phyloP scores from a whole-genome alignment of 2,329 filamentous ascomycete genomes.

The Cordyceps pruinosa region DNA sequence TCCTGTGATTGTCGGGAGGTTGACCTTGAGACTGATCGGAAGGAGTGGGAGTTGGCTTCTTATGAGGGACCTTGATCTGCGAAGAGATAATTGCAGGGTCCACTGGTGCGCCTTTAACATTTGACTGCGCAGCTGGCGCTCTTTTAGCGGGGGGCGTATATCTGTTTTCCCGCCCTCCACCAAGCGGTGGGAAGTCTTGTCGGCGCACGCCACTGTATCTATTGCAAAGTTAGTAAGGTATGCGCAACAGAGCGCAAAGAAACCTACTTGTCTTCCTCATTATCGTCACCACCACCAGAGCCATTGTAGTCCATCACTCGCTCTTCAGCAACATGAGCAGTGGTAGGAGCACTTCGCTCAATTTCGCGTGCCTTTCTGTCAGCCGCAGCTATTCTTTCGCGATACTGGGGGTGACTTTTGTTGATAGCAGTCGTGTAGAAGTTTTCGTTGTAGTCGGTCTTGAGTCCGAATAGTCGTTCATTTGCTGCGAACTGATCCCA shows the following conservation, averaged over 20 bases:
- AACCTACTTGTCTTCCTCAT: constrained; percentile 87
- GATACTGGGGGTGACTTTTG: constrained; percentile 74
- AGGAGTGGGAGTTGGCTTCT: constrained; percentile 26
- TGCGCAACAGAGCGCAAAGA: background rate
- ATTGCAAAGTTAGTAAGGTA: constrained; percentile 15
- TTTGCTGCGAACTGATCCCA: constrained; percentile 98
- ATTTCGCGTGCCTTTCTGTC: constrained; percentile 86
- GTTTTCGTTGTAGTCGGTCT: constrained; percentile 87
- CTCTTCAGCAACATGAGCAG: constrained; percentile 85
- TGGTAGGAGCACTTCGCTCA: constrained; percentile 64
- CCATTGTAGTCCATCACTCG: constrained; percentile 63
- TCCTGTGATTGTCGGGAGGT: constrained; percentile 23
- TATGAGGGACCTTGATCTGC: constrained; percentile 52
- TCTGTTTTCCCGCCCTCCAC: constrained; percentile 50
- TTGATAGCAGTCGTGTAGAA: constrained; percentile 92
- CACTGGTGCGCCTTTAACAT: constrained; percentile 68
- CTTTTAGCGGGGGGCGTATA: constrained; percentile 89
- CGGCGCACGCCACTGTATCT: constrained; percentile 90
- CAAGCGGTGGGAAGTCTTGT: constrained; percentile 62
- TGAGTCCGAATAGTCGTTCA: constrained; percentile 77
- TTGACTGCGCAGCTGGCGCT: constrained; percentile 66
- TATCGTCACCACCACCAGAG: constrained; percentile 59
- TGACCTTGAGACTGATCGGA: constrained; percentile 22
- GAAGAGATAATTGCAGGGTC: constrained; percentile 89
- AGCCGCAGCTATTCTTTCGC: constrained; percentile 67